Evolutionary conservation across 73 alveolate species (phyloP), one percentile per base, ranked within the genome.

Genomic region (Tetrahymena elliotti): DNA sequence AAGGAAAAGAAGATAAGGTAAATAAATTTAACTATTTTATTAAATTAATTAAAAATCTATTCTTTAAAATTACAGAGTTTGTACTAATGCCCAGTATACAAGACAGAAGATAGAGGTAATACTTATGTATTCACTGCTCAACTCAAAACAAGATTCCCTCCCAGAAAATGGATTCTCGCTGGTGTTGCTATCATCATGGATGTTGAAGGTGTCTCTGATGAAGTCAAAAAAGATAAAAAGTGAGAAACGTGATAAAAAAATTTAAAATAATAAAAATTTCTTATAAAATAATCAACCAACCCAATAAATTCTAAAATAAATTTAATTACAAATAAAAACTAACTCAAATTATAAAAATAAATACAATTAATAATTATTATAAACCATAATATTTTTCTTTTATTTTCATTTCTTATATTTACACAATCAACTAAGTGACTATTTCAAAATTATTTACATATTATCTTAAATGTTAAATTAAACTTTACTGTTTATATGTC

Each of bases 171-270:
- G 99, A 98, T 99, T 68, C 95, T 99, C 22, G 99, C 99, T 38
- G 99, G 99, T 82, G 99, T 98, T 52, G 99, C 99, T 20, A 97
- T 99, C 84, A 97, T 99, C 53, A 96, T 99, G 93, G 99, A 99
- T 95, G 99, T 99, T 84, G 99, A 99, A 96, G 99, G 99, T 36
- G 98, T 98, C 54, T 96, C 98, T 47, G 99, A 98, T 95, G 99
- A 94, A 88, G 95, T 94, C 33, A 94, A 94, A 33, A 38, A 82
- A 40, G 95, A 94, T 53, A 94, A 94, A 94, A 94, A 94, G 88
- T 68, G 88, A 68, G 88, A 68, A 68, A 68, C 16, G n/a, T 24
- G 22, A 68, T 68, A 68, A 27, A 6, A 68, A 27, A 27, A 4
- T 68, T 68, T 11, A 68, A 68, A 68, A 18, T 18, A 47, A 18